Evolutionary conservation across 2,329 filamentous ascomycete genomes (phyloP).

Genomic region (Aspergillus unguis): DNA sequence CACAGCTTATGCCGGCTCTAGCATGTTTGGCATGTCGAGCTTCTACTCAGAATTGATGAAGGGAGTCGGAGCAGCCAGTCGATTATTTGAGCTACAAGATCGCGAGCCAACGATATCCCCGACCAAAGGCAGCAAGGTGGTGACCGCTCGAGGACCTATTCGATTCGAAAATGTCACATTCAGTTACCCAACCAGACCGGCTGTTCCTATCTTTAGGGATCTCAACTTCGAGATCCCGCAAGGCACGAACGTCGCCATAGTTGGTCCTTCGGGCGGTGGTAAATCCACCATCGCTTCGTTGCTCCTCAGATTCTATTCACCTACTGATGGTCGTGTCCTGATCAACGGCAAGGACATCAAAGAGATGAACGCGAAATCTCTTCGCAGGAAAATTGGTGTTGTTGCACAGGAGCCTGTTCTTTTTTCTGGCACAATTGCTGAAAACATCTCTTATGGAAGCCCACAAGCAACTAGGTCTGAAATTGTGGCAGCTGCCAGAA

Average conservation of each 20-base stretch:
- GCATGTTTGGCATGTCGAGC: slow-evolving; percentile 86
- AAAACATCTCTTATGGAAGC: slow-evolving; percentile 88
- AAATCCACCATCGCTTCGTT: slow-evolving; percentile 96
- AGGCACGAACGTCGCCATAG: slow-evolving; percentile 92
- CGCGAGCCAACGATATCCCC: slow-evolving; percentile 81
- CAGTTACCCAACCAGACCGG: slow-evolving; percentile 88
- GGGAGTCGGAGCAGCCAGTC: slow-evolving; percentile 92
- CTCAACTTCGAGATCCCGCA: slow-evolving; percentile 88
- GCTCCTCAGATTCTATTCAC: slow-evolving; percentile 85
- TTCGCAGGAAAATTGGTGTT: slow-evolving; percentile 88
- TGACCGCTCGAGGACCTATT: slow-evolving; percentile 82
- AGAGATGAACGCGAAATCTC: slow-evolving; percentile 86
- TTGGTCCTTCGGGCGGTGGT: slow-evolving; percentile 91
- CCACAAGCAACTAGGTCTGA: slow-evolving; percentile 74
- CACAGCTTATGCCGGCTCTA: slow-evolving; percentile 79
- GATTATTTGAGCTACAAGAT: slow-evolving; percentile 93
- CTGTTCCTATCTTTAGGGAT: slow-evolving; percentile 84
- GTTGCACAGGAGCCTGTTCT: slow-evolving; percentile 95
- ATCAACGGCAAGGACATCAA: slow-evolving; percentile 83
- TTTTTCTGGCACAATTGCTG: slow-evolving; percentile 71
- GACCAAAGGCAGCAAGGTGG: slow-evolving; percentile 74
- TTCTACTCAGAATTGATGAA: slow-evolving; percentile 99
- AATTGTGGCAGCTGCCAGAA: slow-evolving; percentile 79
- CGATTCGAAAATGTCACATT: slow-evolving; percentile 83
- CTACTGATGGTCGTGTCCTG: slow-evolving; percentile 70